A percentile compares a stretch with the other conserved stretches of the same genome.
Evolutionary conservation across 2,329 filamentous ascomycete genomes (phyloP).

Genomic region (Alternaria arborescens): DNA sequence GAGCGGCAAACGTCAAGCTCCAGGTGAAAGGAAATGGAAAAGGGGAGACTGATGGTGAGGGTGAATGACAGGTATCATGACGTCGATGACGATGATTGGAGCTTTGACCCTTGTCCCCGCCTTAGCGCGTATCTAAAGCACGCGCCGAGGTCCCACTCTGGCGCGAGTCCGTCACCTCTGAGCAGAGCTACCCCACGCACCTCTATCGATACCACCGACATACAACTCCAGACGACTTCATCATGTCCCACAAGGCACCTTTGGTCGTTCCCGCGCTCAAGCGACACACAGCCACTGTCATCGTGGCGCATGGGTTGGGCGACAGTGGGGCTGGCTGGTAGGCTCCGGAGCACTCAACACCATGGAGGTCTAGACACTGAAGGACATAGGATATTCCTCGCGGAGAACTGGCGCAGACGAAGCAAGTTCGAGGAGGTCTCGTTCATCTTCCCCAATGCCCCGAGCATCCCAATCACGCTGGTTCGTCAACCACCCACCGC

Average conservation of each 20-base stretch:
- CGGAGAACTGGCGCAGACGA: slow-evolving; percentile 85
- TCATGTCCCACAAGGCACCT: slow-evolving; percentile 54
- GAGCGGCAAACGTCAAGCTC: neutral
- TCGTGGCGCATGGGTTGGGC: slow-evolving; percentile 91
- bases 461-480: slow-evolving; percentile 83
- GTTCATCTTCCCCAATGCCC: slow-evolving; percentile 93
- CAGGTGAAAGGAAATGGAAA: slow-evolving; percentile 15
- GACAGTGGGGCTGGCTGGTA: slow-evolving; percentile 81
- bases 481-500: slow-evolving; percentile 58
- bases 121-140: slow-evolving; percentile 25
- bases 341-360: slow-evolving; percentile 15
- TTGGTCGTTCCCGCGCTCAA: slow-evolving; percentile 80
- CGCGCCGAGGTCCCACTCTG: slow-evolving; percentile 30
- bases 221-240: slow-evolving; percentile 12
- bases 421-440: slow-evolving; percentile 87
- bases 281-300: slow-evolving; percentile 91
- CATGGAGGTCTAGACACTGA: slow-evolving; percentile 22
- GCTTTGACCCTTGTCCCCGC: slow-evolving; percentile 39
- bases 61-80: slow-evolving; percentile 35
- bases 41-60: slow-evolving; percentile 12
- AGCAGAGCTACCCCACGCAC: slow-evolving; percentile 25
- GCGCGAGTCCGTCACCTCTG: slow-evolving; percentile 11
- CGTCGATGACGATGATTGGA: slow-evolving; percentile 44
- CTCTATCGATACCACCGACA: slow-evolving; percentile 7
- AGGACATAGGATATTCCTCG: slow-evolving; percentile 70